Base-by-base conservation (phyloP, 1,284 basidiomycete species). In the Athelia psychrophila region DNA sequence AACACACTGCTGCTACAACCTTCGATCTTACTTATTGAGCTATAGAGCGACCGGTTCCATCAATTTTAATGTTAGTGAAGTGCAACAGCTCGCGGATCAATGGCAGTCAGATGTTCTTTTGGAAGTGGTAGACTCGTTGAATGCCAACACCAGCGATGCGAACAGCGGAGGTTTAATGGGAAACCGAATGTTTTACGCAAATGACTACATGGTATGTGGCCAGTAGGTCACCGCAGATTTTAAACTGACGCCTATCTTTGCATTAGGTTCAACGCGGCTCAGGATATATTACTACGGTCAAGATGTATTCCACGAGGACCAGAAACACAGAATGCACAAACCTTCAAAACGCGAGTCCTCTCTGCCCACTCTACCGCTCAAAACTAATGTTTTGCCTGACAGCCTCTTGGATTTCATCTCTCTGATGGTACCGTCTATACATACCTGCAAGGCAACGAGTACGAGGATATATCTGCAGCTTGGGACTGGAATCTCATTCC, bases 401-500 rank as follows among this genome's bases (percentile, higher is more conserved):
- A 82, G 80, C 80, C 78, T 6, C 68, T 78, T 13, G 86, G 85
- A 0, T 86, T 87, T 66, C 85, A 88, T 58, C 71, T 88, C 3
- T 74, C 83, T 1, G 84, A 88, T 55, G 86, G 86, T 0, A 75
- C 77, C 0, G 63, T 81, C 5, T 86, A 83, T 65, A 85, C 81
- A 5, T 86, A 88, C 64, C 57, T 83, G 32, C 65, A 72, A 24
- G 86, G 86, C 2, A 69, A 78, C 52, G 86, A 88, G 65, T 88
- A 88, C 63, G 79, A 82, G 61, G 83, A 88, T 59, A 84, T 87
- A 20, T 71, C 77, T 8, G 84, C 79, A 1, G 73, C 79, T 2
- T 87, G 84, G 85, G 84, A 89, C 61, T 89, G 85, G 85, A 79
- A 86, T 58, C 68, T 86, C 15, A 80, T 88, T 42, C 86, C 86